A percentile compares a stretch with the other conserved stretches of the same genome.
These are phyloP conservation scores for Cytospora piceae DNA, from an alignment of 2,329 filamentous ascomycete genomes.

Conservation along the genomic window DNA sequence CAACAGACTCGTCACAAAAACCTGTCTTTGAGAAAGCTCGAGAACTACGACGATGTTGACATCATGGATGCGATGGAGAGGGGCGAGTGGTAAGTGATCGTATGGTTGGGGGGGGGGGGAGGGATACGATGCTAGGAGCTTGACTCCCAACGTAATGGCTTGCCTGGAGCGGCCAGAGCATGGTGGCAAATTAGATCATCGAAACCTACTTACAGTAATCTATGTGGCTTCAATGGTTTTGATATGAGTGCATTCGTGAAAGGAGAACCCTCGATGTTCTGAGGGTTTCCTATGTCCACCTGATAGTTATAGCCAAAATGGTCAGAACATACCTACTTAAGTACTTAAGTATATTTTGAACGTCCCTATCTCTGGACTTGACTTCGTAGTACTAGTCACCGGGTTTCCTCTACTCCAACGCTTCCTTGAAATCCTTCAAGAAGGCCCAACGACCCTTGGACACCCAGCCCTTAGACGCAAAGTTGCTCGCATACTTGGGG, in stretches of 20 bases:
- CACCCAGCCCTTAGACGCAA: slow-evolving; percentile 50
- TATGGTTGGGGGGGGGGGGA: background rate
- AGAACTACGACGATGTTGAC: background rate
- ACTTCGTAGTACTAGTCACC: background rate
- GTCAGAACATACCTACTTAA: too few relatives aligned
- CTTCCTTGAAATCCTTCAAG: slow-evolving; percentile 52
- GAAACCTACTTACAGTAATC: background rate
- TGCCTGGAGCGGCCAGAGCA: background rate
- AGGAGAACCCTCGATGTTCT: background rate
- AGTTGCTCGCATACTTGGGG: slow-evolving; percentile 52
- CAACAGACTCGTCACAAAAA: background rate
- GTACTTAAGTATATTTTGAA: background rate
- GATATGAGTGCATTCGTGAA: background rate
- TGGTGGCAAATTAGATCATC: background rate
- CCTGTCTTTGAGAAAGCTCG: background rate
- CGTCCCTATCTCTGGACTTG: background rate
- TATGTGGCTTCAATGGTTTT: background rate
- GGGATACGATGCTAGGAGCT: background rate
- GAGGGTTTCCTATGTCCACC: background rate
- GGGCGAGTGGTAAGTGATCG: background rate
- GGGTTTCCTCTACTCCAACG: slow-evolving; percentile 37
- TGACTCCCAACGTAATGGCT: background rate
- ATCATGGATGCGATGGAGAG: slow-evolving; percentile 1
- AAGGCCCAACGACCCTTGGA: slow-evolving; percentile 53
- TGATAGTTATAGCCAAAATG: background rate